Evolutionary conservation across 306 rosid species (phyloP), one percentile per base, ranked within the genome.

Genomic region (Dalbergia oliveri): DNA sequence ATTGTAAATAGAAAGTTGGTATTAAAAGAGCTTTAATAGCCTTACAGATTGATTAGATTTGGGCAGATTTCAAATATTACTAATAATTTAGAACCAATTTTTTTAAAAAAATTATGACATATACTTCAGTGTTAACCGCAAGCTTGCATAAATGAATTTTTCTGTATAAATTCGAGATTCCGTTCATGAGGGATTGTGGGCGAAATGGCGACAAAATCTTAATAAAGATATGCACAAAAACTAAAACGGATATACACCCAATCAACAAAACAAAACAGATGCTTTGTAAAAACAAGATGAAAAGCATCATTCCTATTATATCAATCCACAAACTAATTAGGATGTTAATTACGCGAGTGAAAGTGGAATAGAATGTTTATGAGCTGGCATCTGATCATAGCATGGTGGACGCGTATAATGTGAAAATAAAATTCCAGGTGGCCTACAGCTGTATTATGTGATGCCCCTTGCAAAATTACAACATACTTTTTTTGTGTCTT

Each of bases 361-460:
- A 1, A 4, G 57, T 0, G 37, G 44, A 6, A 11, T 4, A 0
- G 67, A 3, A 15, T 7, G n/a, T 12, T 66, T 80, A 73, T 85
- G 89, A 84, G 93, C 91, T 91, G 93, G 86, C 86, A 34, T 59
- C 35, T 49, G 35, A 61, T 74, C 67, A 81, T 61, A 60, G 37
- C 69, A 39, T 47, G 73, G 56, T 70, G 82, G 75, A 34, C 9
- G 13, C 50, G 11, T 45, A 45, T 45, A 45, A 45, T 45, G 10
- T 45, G n/a, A 11, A 50, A 51, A 53, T 60, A 57, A 69, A 82
- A 79, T 12, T 88, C 92, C 97, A 93, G 94, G 83, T 89, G 92
- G 82, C 90, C 15, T 23, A 91, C 90, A 91, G 97, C 97, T 93
- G 94, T 86, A 81, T 54, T 50, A 81, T 72, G 56, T 68, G 60